Evolutionary conservation across 2,329 filamentous ascomycete genomes (phyloP).

Genomic region (Pseudocercospora fuligena): DNA sequence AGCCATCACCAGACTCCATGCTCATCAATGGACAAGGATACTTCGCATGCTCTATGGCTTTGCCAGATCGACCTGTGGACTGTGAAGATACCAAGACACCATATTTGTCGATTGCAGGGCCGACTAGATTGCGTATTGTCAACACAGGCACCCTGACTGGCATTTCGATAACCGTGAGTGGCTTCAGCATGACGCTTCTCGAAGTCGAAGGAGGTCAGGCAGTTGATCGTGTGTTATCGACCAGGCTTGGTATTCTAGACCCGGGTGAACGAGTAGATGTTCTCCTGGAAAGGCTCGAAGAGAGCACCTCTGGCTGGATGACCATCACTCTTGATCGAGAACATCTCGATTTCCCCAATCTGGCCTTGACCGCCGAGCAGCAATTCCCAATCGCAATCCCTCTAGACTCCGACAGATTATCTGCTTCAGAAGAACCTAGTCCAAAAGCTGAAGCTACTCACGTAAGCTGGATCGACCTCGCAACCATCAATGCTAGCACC

Average conservation of each 20-base stretch:
- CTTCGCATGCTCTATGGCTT: constrained; percentile 53
- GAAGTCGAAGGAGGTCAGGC: constrained; percentile 48
- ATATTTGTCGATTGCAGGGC: constrained; percentile 12
- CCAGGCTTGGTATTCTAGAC: constrained; percentile 47
- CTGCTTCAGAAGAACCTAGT: background rate
- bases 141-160: constrained; percentile 51
- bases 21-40: constrained; percentile 53
- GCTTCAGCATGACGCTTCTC: constrained; percentile 33
- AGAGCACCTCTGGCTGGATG: constrained; percentile 16
- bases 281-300: constrained; percentile 23
- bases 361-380: constrained; percentile 42
- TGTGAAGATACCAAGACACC: constrained; percentile 40
- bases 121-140: constrained; percentile 39
- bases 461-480: constrained; percentile 14
- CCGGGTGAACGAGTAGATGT: constrained; percentile 54
- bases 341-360: constrained; percentile 52
- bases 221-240: constrained; percentile 36
- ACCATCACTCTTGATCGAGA: constrained; percentile 35
- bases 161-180: constrained; percentile 33
- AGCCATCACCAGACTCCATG: constrained; percentile 56
- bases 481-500: background rate
- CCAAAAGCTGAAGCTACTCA: background rate
- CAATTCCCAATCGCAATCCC: constrained; percentile 19
- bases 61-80: constrained; percentile 49
- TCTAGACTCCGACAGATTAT: background rate